A percentile compares a stretch with the other conserved stretches of the same genome.
phyloP scores from a whole-genome alignment of 371 early-diverging fungal genomes.

The Gilbertella persicaria region DNA sequence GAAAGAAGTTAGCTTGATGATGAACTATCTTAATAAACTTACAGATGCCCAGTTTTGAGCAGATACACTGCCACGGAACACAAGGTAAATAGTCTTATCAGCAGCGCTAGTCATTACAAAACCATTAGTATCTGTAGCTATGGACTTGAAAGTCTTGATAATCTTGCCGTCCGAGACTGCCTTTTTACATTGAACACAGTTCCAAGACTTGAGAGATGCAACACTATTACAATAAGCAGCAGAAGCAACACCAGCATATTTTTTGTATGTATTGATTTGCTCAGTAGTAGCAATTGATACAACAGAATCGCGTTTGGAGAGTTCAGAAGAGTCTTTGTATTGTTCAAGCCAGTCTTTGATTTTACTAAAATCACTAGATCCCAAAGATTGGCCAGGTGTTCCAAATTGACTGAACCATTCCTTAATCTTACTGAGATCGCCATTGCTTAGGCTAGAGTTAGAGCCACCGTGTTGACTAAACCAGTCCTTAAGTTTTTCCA shows the following conservation, averaged over 20 bases:
- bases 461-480: too few relatives aligned
- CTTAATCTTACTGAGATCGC: too few relatives aligned
- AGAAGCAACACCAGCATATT: constrained; percentile 19
- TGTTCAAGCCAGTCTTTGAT: neutral
- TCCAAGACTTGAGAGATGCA: constrained; percentile 9
- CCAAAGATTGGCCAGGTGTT: too few relatives aligned
- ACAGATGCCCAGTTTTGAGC: constrained; percentile 17
- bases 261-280: constrained; percentile 1
- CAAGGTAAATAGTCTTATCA: constrained; percentile 22
- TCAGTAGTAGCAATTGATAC: neutral
- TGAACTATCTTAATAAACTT: neutral
- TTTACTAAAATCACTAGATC: neutral
- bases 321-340: neutral
- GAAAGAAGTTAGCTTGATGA: neutral
- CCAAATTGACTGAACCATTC: too few relatives aligned
- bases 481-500: too few relatives aligned
- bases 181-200: constrained; percentile 16
- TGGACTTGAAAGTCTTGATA: constrained; percentile 18
- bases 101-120: constrained; percentile 21
- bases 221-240: constrained; percentile 21
- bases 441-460: too few relatives aligned
- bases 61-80: constrained; percentile 28
- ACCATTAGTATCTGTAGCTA: constrained; percentile 19
- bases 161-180: constrained; percentile 24
- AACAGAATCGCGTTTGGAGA: neutral